phyloP scores from a whole-genome alignment of 164 flowering plant genomes.

The Buxus sempervirens region DNA sequence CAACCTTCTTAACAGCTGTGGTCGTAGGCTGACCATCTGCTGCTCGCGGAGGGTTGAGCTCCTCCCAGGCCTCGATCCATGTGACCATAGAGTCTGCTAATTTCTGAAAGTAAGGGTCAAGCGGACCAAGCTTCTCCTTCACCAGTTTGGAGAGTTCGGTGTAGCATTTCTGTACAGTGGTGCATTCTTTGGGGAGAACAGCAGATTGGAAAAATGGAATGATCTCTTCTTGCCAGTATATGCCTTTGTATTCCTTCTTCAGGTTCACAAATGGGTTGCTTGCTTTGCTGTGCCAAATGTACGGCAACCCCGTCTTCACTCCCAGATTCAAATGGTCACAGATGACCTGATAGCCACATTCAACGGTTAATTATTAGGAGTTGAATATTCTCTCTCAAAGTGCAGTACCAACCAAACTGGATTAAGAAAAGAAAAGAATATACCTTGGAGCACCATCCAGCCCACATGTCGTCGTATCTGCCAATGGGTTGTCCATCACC shows the following conservation, averaged over 20 bases:
- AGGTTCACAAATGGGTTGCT: constrained; percentile 64
- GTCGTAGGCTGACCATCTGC: constrained; percentile 7
- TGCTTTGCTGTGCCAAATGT: constrained; percentile 58
- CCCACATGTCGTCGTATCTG: constrained; percentile 41
- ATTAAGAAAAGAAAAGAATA: not conserved
- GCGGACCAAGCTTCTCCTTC: constrained; percentile 38
- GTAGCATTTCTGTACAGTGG: constrained; percentile 48
- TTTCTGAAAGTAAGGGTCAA: constrained; percentile 48
- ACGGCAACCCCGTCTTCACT: constrained; percentile 47
- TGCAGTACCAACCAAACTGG: not conserved
- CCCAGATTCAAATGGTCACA: constrained; percentile 53
- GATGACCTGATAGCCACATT: constrained; percentile 34
- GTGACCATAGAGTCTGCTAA: constrained; percentile 55
- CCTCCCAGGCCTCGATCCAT: too few relatives aligned
- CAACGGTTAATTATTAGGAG: not conserved
- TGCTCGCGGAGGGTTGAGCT: constrained; percentile 31
- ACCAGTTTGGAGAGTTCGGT: constrained; percentile 42
- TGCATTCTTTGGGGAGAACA: constrained; percentile 40
- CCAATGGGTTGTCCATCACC: constrained; percentile 45
- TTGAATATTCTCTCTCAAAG: too few relatives aligned
- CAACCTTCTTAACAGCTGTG: constrained; percentile 9
- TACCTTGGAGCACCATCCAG: constrained; percentile 41
- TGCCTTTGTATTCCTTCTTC: constrained; percentile 50
- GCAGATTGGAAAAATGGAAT: constrained; percentile 58
- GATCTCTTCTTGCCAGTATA: constrained; percentile 52